Evolutionary conservation across 2,329 filamentous ascomycete genomes (phyloP).

Genomic region (Boeremia lycopersici): DNA sequence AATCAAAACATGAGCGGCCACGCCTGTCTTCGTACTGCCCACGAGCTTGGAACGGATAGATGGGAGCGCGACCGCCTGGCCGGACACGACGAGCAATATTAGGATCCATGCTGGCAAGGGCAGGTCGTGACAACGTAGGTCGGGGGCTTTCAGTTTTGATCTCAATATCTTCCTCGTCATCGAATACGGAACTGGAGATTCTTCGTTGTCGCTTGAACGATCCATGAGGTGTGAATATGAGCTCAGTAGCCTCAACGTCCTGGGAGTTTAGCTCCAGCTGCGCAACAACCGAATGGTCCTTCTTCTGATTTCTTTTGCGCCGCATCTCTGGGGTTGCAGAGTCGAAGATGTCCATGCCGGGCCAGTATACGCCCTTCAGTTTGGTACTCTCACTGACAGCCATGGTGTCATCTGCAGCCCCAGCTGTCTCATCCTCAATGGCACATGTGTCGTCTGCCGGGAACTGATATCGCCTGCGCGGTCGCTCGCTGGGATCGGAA

Average conservation of each 20-base stretch:
- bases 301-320: slow-evolving; percentile 77
- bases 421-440: slow-evolving; percentile 38
- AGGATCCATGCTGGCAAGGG: slow-evolving; percentile 39
- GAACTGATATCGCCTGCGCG: slow-evolving; percentile 30
- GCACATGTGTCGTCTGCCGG: slow-evolving; percentile 36
- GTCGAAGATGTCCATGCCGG: slow-evolving; percentile 83
- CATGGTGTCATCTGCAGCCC: slow-evolving; percentile 28
- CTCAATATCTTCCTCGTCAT: slow-evolving; percentile 47
- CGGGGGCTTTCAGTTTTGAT: slow-evolving; percentile 45
- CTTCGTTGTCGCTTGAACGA: slow-evolving; percentile 50
- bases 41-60: slow-evolving; percentile 25
- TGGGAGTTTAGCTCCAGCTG: slow-evolving; percentile 69
- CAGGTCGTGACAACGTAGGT: slow-evolving; percentile 31
- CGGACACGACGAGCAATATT: slow-evolving; percentile 41
- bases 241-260: slow-evolving; percentile 67
- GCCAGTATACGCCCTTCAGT: slow-evolving; percentile 76
- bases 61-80: slow-evolving; percentile 30
- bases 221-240: slow-evolving; percentile 62
- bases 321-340: slow-evolving; percentile 75
- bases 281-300: slow-evolving; percentile 72
- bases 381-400: slow-evolving; percentile 51
- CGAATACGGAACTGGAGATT: slow-evolving; percentile 53
- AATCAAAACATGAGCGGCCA: slow-evolving; percentile 40
- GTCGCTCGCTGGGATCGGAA: slow-evolving; percentile 40
- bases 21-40: slow-evolving; percentile 41